Evolutionary conservation across 306 rosid genomes (phyloP).

Genomic region (Castanea sativa): DNA sequence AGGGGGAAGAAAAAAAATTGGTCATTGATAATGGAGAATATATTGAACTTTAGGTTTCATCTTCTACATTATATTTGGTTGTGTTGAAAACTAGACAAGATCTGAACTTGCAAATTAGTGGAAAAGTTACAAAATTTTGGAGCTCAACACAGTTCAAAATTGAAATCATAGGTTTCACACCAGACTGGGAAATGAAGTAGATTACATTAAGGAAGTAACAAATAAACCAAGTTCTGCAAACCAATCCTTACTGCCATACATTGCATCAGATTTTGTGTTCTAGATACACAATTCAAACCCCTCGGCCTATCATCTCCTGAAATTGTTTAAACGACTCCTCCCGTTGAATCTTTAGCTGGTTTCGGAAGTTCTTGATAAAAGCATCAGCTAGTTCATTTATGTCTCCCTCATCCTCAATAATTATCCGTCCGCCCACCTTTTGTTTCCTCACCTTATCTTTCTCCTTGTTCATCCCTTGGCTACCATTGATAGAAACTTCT

Average conservation of each 20-base stretch:
- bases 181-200: no score
- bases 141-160: no score
- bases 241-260: not conserved
- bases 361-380: constrained; percentile 58
- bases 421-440: not conserved
- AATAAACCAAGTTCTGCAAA: not conserved
- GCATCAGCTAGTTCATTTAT: constrained; percentile 52
- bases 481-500: constrained; percentile 19
- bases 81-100: no score
- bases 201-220: not conserved
- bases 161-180: no score
- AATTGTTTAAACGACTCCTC: constrained; percentile 45
- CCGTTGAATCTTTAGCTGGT: constrained; percentile 50
- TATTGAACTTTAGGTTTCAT: no score
- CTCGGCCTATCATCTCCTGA: constrained; percentile 35
- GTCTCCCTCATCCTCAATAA: constrained; percentile 28
- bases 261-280: not conserved
- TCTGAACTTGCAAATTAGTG: no score
- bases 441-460: constrained; percentile 22
- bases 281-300: constrained; percentile 31
- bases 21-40: no score
- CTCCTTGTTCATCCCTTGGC: constrained; percentile 14
- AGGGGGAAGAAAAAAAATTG: no score
- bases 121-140: no score
- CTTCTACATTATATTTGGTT: no score